Evolutionary conservation across 257 asterid genomes (phyloP), one percentile per base, ranked within the genome.

Genomic region (Gentiana macrophylla): DNA sequence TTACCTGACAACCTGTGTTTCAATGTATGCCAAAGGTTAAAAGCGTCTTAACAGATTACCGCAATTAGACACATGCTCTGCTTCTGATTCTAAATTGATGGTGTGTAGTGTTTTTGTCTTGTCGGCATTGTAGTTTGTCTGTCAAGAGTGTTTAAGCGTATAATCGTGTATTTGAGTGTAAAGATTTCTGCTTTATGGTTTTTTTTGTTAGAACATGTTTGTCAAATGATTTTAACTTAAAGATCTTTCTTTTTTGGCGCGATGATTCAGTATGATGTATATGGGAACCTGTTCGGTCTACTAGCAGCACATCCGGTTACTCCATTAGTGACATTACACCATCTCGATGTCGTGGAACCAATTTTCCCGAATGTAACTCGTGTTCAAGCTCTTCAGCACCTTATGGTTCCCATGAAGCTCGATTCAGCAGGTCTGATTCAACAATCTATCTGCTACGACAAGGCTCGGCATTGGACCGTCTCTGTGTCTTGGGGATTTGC

Each of bases 401-500:
- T 86, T 33, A 54, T 67, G 64, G 57, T 67, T 45, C 86, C 96
- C 0, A 73, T 71, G 77, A 63, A 68, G 65, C 86, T 84, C 1
- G 96, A 86, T 61, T 81, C 94, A 0, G 89, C 96, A 3, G 80
- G 80, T 50, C 75, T 86, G 12, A 70, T 86, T 76, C 94, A 86
- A 59, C 96, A 86, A 65, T 84, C 96, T 59, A 84, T 86, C 62
- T 84, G 96, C 80, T 86, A 86, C 24, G 83, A 81, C 74, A 78
- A 60, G 48, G 8, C 56, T 32, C 70, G 72, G 2, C 4, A 65
- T 52, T 84, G 89, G 94, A 79, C 88, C 0, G 50, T 86, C 12
- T 86, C 96, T 0, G 86, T 86, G 0, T 86, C 96, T 0, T 86
- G 96, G 96, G 96, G 96, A 3, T 86, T 72, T 33, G 86, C 92